Conservation (phyloP, 1,284 basidiomycete species). For the Moniliophthora roreri region DNA sequence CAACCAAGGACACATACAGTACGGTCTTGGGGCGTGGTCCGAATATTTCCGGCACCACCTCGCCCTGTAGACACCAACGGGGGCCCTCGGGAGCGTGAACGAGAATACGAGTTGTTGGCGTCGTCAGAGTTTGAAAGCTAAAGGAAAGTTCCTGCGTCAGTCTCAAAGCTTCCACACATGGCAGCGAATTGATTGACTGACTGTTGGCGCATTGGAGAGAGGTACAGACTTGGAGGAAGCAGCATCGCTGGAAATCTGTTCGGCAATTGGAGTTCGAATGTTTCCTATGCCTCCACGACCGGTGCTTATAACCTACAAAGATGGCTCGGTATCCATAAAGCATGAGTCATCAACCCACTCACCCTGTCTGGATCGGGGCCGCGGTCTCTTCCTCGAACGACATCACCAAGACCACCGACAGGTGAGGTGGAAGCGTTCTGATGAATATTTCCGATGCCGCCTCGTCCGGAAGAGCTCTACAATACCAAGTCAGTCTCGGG, state of each 20-base stretch:
- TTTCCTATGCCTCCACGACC: conserved; percentile 1
- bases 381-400: conserved; percentile 1
- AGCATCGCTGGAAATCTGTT: background rate
- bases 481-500: background rate
- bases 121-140: background rate
- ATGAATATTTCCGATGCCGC: background rate
- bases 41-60: background rate
- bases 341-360: too few species aligned
- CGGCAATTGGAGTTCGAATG: background rate
- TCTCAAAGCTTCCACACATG: too few species aligned
- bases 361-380: too few species aligned
- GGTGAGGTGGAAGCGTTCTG: background rate
- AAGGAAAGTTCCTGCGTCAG: too few species aligned
- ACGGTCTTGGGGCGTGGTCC: background rate
- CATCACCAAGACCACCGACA: background rate
- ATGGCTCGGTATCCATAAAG: too few species aligned
- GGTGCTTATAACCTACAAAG: background rate
- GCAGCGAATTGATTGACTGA: too few species aligned
- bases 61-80: background rate
- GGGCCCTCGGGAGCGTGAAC: background rate
- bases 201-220: too few species aligned
- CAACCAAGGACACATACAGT: too few species aligned
- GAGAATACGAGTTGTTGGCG: background rate
- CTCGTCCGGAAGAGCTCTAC: background rate
- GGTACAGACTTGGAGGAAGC: background rate